Evolutionary conservation across 2,329 filamentous ascomycete genomes (phyloP).

Genomic region (Sporothrix protearum): DNA sequence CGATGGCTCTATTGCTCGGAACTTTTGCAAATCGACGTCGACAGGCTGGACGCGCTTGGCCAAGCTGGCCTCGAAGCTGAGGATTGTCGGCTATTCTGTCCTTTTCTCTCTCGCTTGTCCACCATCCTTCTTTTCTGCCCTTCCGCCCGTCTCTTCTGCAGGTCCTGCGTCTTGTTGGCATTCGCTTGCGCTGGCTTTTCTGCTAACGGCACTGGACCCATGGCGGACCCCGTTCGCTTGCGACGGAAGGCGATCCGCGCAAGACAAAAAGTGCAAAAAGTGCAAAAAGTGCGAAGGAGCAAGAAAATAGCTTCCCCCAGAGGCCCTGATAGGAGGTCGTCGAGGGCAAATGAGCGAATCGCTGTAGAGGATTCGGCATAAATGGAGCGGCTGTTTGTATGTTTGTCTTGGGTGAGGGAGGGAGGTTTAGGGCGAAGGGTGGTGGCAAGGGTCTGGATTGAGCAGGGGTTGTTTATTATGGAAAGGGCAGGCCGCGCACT

Average conservation of each 20-base stretch:
- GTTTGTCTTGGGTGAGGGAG: not conserved
- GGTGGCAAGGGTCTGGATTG: constrained; percentile 10
- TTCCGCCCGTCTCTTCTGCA: too few species aligned
- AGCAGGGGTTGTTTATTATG: not conserved
- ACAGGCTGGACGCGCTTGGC: not conserved
- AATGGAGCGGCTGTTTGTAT: not conserved
- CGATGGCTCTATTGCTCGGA: not conserved
- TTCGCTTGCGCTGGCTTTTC: not conserved
- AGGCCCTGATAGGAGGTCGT: not conserved
- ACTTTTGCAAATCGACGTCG: constrained; percentile 6
- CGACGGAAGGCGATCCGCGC: constrained; percentile 9
- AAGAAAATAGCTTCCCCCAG: not conserved
- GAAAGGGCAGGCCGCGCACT: not conserved
- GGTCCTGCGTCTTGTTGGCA: not conserved
- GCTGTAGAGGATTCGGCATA: not conserved
- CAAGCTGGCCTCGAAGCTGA: not conserved
- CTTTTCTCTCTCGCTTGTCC: not conserved
- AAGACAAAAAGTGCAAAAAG: not conserved
- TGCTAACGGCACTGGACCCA: constrained; percentile 11
- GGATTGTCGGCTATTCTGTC: not conserved
- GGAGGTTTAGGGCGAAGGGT: not conserved
- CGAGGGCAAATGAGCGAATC: not conserved
- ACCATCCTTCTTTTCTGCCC: not conserved
- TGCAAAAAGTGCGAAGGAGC: not conserved
- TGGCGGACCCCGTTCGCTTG: not conserved